Conservation (phyloP, 768 basidiomycete genomes). For the Russula virescens region DNA sequence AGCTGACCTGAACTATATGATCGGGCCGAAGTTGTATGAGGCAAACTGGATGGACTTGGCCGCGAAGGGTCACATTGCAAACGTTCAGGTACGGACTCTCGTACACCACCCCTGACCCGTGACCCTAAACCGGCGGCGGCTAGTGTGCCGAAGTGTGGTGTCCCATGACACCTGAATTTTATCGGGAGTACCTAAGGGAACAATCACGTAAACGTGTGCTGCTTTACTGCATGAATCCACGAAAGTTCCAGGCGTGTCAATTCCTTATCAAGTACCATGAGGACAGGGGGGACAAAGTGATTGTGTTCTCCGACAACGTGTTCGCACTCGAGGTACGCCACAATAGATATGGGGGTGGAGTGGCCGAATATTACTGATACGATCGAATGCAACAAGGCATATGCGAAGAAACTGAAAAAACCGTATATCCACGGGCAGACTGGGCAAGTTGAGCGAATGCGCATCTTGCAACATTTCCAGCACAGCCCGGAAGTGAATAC, state of each 20-base stretch:
- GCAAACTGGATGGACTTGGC: constrained; percentile 99
- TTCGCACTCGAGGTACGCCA: constrained; percentile 82
- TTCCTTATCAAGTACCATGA: constrained; percentile 99
- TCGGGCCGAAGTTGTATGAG: constrained; percentile 98
- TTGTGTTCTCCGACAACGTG: constrained; percentile 99
- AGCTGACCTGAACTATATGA: constrained; percentile 97
- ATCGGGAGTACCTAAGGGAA: constrained; percentile 92
- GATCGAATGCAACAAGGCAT: constrained; percentile 47
- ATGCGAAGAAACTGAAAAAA: constrained; percentile 90
- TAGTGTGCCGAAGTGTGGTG: constrained; percentile 99
- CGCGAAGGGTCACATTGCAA: constrained; percentile 98
- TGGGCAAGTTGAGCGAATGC: constrained; percentile 91
- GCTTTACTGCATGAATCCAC: constrained; percentile 99
- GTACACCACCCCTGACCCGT: constrained; percentile 1
- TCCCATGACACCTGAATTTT: constrained; percentile 99
- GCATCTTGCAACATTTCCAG: constrained; percentile 92
- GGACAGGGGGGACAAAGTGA: constrained; percentile 96
- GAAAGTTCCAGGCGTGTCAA: constrained; percentile 98
- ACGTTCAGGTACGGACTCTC: constrained; percentile 76
- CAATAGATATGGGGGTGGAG: not conserved
- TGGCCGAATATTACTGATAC: not conserved
- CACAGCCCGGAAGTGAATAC: constrained; percentile 94
- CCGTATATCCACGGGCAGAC: constrained; percentile 95
- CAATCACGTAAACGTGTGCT: constrained; percentile 92
- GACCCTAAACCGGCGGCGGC: constrained; percentile 7